Percentiles rank a stretch among this genome's conserved stretches.
These are phyloP conservation scores for Aspergillus funiculosus DNA, from an alignment of 495 filamentous ascomycete species.

Conservation along the genomic window DNA sequence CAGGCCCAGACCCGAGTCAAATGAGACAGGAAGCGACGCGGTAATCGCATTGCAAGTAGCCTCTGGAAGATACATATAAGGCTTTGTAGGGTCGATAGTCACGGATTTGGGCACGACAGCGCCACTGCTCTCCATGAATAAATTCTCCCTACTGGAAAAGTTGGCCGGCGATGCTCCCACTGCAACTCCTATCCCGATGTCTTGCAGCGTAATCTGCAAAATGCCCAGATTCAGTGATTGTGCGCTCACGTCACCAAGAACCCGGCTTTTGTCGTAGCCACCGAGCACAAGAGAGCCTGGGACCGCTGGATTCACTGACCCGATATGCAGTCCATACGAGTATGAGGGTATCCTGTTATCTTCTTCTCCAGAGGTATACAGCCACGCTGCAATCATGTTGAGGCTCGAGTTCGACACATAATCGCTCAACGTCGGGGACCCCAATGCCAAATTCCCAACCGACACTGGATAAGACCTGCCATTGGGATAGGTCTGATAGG, in stretches of 20 bases:
- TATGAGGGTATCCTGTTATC: conserved; percentile 38
- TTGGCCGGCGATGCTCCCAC: conserved; percentile 38
- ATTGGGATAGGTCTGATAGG: conserved; percentile 19
- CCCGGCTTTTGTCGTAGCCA: conserved; percentile 46
- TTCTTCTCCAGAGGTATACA: conserved; percentile 1
- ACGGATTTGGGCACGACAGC: conserved; percentile 21
- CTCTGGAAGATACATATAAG: conserved; percentile 47
- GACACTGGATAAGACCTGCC: conserved; percentile 10
- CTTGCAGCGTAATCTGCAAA: conserved; percentile 30
- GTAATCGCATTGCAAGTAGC: conserved; percentile 49
- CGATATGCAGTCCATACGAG: conserved; percentile 51
- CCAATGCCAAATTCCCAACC: conserved; percentile 12
- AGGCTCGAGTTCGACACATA: not conserved
- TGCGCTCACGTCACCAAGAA: conserved; percentile 22
- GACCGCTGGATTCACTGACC: conserved; percentile 37
- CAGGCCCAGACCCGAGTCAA: conserved; percentile 32
- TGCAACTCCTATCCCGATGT: conserved; percentile 39
- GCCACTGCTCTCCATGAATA: conserved; percentile 30
- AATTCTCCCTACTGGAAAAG: conserved; percentile 27
- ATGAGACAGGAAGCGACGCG: conserved; percentile 41
- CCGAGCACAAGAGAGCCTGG: conserved; percentile 44
- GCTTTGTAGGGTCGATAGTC: conserved; percentile 35
- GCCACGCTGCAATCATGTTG: conserved; percentile 13
- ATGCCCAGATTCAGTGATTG: conserved; percentile 18
- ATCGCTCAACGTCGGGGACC: not conserved